Percentiles rank a stretch among this genome's conserved stretches.
Conservation (phyloP, 352 stramenopile genomes). For the Phytopythium boreale region DNA sequence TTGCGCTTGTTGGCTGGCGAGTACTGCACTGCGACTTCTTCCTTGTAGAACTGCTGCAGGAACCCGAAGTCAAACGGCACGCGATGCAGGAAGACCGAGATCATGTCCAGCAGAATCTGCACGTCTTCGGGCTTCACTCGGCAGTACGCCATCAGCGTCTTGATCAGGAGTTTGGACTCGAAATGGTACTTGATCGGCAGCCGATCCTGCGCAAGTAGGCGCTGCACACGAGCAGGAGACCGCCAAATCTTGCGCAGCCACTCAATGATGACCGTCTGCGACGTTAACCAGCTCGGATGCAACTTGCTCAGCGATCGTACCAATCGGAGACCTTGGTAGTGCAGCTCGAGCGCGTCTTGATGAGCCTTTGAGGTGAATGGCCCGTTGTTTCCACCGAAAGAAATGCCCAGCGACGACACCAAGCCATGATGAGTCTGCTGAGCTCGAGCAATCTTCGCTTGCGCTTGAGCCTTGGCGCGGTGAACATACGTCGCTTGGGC, state of each 20-base stretch:
- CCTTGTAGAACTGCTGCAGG: constrained; percentile 86
- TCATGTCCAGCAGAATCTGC: constrained; percentile 95
- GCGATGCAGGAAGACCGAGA: constrained; percentile 93
- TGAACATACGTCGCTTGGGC: constrained; percentile 87
- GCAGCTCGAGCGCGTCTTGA: constrained; percentile 90
- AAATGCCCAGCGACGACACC: constrained; percentile 29
- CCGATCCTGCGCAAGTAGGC: constrained; percentile 64
- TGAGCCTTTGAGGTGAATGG: constrained; percentile 77
- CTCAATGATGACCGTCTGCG: constrained; percentile 88
- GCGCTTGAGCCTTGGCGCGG: constrained; percentile 80
- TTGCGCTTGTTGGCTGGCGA: constrained; percentile 67
- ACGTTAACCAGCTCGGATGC: constrained; percentile 87
- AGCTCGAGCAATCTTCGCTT: constrained; percentile 81
- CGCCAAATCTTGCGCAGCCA: constrained; percentile 95
- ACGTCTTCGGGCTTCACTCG: constrained; percentile 91
- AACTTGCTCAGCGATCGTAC: constrained; percentile 90
- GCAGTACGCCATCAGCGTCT: constrained; percentile 95
- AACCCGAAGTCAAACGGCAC: constrained; percentile 95
- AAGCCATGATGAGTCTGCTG: constrained; percentile 47
- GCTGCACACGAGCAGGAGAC: constrained; percentile 76
- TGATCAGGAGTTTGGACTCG: constrained; percentile 94
- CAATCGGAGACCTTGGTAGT: constrained; percentile 93
- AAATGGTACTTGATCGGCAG: constrained; percentile 90
- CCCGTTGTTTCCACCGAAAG: constrained; percentile 7
- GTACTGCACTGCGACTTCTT: constrained; percentile 77